phyloP scores from a whole-genome alignment of 768 basidiomycete genomes.

The Termitomyces sp. region DNA sequence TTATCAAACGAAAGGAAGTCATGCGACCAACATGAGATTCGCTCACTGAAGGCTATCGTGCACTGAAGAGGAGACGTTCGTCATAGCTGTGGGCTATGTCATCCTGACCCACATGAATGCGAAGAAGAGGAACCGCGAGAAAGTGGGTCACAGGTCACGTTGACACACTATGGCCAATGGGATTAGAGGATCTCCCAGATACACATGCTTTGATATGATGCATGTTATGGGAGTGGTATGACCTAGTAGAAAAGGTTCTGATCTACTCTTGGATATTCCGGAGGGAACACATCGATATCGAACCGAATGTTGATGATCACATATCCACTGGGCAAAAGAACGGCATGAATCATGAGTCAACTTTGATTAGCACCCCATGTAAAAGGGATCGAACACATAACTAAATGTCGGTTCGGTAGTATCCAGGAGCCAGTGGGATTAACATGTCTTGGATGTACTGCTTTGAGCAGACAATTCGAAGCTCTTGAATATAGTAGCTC shows the following conservation, averaged over 20 bases:
- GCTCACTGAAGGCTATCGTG: background rate
- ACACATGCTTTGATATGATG: background rate
- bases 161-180: background rate
- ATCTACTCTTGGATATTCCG: background rate
- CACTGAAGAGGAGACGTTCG: background rate
- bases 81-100: background rate
- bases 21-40: background rate
- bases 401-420: background rate
- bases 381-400: background rate
- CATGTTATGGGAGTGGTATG: background rate
- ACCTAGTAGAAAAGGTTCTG: background rate
- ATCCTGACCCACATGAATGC: background rate
- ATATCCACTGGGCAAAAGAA: background rate
- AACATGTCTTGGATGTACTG: background rate
- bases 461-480: background rate
- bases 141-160: background rate
- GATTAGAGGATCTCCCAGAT: background rate
- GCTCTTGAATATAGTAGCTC: background rate
- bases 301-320: background rate
- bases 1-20: background rate
- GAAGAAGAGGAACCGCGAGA: background rate
- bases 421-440: background rate
- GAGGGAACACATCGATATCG: background rate
- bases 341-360: background rate
- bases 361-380: background rate